Evolutionary conservation across 306 rosid species (phyloP).

Genomic region (Mimosa bimucronata): DNA sequence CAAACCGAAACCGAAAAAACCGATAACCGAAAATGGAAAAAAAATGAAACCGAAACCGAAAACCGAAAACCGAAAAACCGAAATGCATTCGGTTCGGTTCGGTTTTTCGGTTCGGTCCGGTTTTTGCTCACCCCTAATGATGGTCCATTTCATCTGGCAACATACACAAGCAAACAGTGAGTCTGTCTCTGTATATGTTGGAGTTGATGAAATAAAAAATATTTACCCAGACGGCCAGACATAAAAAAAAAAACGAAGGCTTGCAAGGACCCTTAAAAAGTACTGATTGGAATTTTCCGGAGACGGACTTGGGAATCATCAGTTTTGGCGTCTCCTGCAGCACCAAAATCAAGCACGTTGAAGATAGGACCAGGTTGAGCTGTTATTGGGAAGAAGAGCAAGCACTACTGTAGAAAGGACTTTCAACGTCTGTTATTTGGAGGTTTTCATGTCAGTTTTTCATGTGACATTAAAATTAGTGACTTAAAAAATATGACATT

Average conservation of each 20-base stretch:
- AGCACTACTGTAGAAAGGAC: too few relatives aligned
- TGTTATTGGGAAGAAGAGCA: not conserved
- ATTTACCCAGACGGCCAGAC: conserved; percentile 45
- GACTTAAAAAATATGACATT: too few relatives aligned
- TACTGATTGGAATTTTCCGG: conserved; percentile 41
- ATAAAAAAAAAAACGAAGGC: conserved; percentile 27
- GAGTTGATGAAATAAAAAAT: not conserved
- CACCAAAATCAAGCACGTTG: not conserved
- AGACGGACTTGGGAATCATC: not conserved
- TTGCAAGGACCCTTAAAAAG: conserved; percentile 61
- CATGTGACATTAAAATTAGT: too few relatives aligned
- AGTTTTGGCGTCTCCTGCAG: not conserved
- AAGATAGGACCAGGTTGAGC: not conserved
- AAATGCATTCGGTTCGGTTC: too few relatives aligned
- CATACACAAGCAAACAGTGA: not conserved
- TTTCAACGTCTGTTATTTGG: too few relatives aligned
- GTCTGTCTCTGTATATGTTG: not conserved
- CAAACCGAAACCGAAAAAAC: too few relatives aligned
- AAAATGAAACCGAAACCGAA: too few relatives aligned
- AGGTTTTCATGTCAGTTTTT: too few relatives aligned
- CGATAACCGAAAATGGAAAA: too few relatives aligned
- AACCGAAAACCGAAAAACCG: too few relatives aligned
- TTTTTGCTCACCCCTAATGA: too few relatives aligned
- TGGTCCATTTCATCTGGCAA: conserved; percentile 43
- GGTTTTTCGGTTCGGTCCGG: too few relatives aligned